These are phyloP conservation scores for Paramecium bursaria DNA, from an alignment of 73 alveolate species.

Conservation along the genomic window DNA sequence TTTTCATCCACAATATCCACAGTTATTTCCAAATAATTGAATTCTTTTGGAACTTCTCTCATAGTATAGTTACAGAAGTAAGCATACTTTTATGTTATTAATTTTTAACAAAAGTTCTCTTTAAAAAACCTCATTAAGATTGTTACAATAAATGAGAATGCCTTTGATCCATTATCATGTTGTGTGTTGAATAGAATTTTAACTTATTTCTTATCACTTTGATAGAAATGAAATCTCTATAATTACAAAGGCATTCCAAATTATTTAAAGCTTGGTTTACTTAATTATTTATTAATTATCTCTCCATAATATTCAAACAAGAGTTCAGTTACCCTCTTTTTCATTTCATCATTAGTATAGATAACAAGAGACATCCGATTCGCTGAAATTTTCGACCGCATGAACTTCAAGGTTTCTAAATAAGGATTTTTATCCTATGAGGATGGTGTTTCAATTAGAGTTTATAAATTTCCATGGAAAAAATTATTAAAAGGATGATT, in stretches of 20 bases:
- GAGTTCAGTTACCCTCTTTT: conserved; percentile 53
- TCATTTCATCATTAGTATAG: conserved; percentile 45
- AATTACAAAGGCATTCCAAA: conserved; percentile 37
- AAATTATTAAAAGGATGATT: conserved; percentile 47
- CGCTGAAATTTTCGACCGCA: conserved; percentile 45
- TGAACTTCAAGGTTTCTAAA: conserved; percentile 36
- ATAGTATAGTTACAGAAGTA: conserved; percentile 19
- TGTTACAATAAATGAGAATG: conserved; percentile 6
- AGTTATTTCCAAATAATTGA: conserved; percentile 4
- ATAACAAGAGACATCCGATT: conserved; percentile 42
- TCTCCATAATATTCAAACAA: conserved; percentile 45
- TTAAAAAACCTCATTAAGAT: conserved; percentile 15
- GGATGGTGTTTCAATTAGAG: conserved; percentile 38
- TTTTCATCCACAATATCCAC: neutral
- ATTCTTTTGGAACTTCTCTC: conserved; percentile 51
- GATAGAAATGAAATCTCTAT: conserved; percentile 11
- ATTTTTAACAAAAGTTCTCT: conserved; percentile 16
- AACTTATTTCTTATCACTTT: neutral
- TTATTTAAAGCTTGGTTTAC: neutral
- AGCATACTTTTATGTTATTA: neutral
- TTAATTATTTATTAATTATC: conserved; percentile 17
- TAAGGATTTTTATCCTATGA: conserved; percentile 31
- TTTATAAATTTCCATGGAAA: conserved; percentile 29
- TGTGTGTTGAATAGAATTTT: conserved; percentile 11
- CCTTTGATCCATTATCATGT: conserved; percentile 3